Evolutionary conservation across 2,329 filamentous ascomycete genomes (phyloP), one percentile per base, ranked within the genome.

Genomic region (Fusarium buxicola): DNA sequence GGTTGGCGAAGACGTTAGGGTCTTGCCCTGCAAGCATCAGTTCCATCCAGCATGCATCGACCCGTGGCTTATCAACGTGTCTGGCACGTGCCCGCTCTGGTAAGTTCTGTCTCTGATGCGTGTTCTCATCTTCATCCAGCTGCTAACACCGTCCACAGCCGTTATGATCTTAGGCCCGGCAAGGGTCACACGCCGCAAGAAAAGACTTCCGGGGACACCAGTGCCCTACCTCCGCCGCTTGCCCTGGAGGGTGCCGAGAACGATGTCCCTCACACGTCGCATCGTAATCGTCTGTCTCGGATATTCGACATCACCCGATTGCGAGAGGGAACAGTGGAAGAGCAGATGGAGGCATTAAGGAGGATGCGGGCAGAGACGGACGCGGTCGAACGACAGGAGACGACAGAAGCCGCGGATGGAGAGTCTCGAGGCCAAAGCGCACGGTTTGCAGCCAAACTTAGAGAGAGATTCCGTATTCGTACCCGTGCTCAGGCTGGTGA

Each of bases 21-120:
- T 91, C 2, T 75, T 91, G 35, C 88, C 88, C 31, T 91, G 88
- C 71, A 77, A 86, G 54, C 88, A 91, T 73, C 87, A 88, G 62
- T 91, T 86, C 68, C 88, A 91, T 67, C 88, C 88, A 1, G 79
- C 80, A 40, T 91, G 88, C 66, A 83, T 91, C 54, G 88, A 91
- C 66, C 88, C 88, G 5, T 91, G 88, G 88, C 77, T 91, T 38
- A 78, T 90, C 58, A 89, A 90, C 54, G 84, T 91, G 10, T 89
- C 87, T 10, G 88, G 88, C 57, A 90, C 88, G 27, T 90, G 88
- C 73, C 88, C 88, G 15, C 73, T 90, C 56, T 90, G 88, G 88
- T 90, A 79, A 80, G 85, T 78, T 21, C 21, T 41, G 8, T 13
- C 60, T 6, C 25, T 39, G 7, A 28, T 13, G 35, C 48, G 16